These are phyloP conservation scores for Suillus plorans DNA, from an alignment of 768 basidiomycete species.

Conservation along the genomic window DNA sequence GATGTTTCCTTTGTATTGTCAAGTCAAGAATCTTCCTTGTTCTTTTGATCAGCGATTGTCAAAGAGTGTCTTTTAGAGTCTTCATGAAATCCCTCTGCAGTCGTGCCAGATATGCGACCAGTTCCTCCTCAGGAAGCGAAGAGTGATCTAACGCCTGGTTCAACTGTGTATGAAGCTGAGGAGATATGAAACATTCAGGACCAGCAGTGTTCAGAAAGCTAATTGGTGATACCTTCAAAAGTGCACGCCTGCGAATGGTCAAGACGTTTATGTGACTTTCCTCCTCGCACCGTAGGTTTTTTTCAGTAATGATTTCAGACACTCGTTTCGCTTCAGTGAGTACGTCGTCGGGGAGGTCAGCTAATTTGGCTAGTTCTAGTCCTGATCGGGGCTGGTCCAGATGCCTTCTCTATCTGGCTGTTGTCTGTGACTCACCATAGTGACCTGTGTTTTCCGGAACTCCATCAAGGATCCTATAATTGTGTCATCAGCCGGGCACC, in stretches of 20 bases:
- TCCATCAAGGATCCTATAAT: slow-evolving; percentile 71
- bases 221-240: slow-evolving; percentile 55
- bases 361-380: slow-evolving; percentile 83
- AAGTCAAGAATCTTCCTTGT: neutral
- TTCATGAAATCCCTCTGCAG: slow-evolving; percentile 72
- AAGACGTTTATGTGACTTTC: slow-evolving; percentile 62
- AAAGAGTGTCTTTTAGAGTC: slow-evolving; percentile 43
- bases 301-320: slow-evolving; percentile 54
- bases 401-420: neutral
- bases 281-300: slow-evolving; percentile 57
- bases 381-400: slow-evolving; percentile 46
- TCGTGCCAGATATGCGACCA: slow-evolving; percentile 60
- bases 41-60: slow-evolving; percentile 3
- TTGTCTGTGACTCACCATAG: slow-evolving; percentile 53
- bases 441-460: slow-evolving; percentile 59
- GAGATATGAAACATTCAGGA: neutral
- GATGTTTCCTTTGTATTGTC: neutral
- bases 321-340: slow-evolving; percentile 61
- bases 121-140: slow-evolving; percentile 68
- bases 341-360: slow-evolving; percentile 78
- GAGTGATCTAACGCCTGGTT: slow-evolving; percentile 73
- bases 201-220: neutral
- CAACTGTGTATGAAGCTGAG: slow-evolving; percentile 73
- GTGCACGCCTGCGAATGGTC: slow-evolving; percentile 60
- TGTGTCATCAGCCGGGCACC: slow-evolving; percentile 2